These are phyloP conservation scores for Curvularia spicifera DNA, from an alignment of 2,329 filamentous ascomycete species.

Conservation along the genomic window DNA sequence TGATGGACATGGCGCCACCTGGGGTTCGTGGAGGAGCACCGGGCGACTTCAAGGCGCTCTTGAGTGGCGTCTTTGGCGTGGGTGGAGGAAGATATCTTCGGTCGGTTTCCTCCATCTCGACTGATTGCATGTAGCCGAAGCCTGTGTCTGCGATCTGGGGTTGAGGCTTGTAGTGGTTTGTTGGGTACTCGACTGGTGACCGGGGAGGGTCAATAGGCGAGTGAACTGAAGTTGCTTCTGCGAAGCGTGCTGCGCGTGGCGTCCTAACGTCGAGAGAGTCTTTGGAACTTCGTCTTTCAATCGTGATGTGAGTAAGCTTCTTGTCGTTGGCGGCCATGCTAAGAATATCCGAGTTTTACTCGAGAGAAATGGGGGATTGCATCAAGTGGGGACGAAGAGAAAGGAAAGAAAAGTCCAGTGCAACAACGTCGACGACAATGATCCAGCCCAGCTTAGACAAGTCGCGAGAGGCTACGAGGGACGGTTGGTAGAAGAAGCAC, in stretches of 20 bases:
- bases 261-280: slow-evolving; percentile 62
- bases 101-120: slow-evolving; percentile 62
- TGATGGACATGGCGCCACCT: slow-evolving; percentile 65
- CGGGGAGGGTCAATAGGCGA: slow-evolving; percentile 71
- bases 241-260: slow-evolving; percentile 78
- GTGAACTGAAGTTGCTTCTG: slow-evolving; percentile 79
- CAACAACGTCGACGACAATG: slow-evolving; percentile 42
- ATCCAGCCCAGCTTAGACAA: slow-evolving; percentile 50
- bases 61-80: slow-evolving; percentile 79
- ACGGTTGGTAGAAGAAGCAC: slow-evolving; percentile 41
- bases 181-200: slow-evolving; percentile 58
- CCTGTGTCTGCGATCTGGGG: slow-evolving; percentile 84
- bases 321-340: slow-evolving; percentile 57
- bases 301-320: slow-evolving; percentile 50
- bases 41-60: slow-evolving; percentile 88
- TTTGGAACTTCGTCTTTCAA: slow-evolving; percentile 51
- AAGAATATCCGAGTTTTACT: slow-evolving; percentile 43
- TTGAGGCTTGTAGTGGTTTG: slow-evolving; percentile 64
- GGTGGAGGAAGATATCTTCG: slow-evolving; percentile 58
- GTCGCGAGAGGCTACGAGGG: slow-evolving; percentile 37
- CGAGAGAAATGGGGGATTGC: slow-evolving; percentile 42
- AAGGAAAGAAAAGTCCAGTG: slow-evolving; percentile 35
- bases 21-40: slow-evolving; percentile 72
- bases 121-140: slow-evolving; percentile 80
- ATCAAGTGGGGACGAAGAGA: slow-evolving; percentile 34